A percentile compares a stretch with the other conserved stretches of the same genome.
Conservation (phyloP, 805 yeast species). For the Millerozyma acaciae region DNA sequence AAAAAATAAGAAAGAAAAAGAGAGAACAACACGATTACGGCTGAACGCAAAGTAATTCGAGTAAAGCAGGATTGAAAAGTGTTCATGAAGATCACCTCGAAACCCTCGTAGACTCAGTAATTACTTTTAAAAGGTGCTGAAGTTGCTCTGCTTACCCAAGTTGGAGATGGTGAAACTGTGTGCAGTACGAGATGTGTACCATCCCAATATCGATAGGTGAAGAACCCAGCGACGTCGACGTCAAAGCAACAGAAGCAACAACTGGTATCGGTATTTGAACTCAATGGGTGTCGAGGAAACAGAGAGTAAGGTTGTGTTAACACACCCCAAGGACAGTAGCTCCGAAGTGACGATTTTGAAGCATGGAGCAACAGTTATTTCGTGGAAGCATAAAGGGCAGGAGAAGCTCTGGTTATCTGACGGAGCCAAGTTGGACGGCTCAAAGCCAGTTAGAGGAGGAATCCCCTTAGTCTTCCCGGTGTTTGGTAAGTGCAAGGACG, state of each 20-base stretch:
- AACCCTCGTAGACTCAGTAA: too few species aligned
- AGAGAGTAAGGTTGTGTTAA: slow-evolving; percentile 57
- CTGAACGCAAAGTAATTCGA: too few species aligned
- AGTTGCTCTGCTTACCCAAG: too few species aligned
- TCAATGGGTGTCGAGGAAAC: slow-evolving; percentile 65
- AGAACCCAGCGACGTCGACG: neutral
- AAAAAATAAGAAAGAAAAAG: too few species aligned
- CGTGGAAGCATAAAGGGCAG: slow-evolving; percentile 67
- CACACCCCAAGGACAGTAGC: slow-evolving; percentile 47
- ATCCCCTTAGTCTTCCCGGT: slow-evolving; percentile 95
- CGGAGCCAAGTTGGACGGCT: slow-evolving; percentile 84
- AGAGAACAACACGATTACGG: too few species aligned
- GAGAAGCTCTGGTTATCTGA: slow-evolving; percentile 82
- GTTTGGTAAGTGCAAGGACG: slow-evolving; percentile 66
- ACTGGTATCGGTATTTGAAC: too few species aligned
- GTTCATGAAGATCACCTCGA: too few species aligned
- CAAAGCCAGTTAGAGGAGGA: slow-evolving; percentile 95
- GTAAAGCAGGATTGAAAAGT: too few species aligned
- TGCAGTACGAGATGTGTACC: too few species aligned
- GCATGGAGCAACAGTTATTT: slow-evolving; percentile 83
- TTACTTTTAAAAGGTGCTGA: too few species aligned
- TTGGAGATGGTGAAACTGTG: too few species aligned
- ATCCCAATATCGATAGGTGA: neutral
- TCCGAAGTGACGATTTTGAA: slow-evolving; percentile 68
- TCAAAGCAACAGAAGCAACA: neutral